These are phyloP conservation scores for Dactylellina sp. DNA, from an alignment of 2,329 filamentous ascomycete genomes.

Conservation along the genomic window DNA sequence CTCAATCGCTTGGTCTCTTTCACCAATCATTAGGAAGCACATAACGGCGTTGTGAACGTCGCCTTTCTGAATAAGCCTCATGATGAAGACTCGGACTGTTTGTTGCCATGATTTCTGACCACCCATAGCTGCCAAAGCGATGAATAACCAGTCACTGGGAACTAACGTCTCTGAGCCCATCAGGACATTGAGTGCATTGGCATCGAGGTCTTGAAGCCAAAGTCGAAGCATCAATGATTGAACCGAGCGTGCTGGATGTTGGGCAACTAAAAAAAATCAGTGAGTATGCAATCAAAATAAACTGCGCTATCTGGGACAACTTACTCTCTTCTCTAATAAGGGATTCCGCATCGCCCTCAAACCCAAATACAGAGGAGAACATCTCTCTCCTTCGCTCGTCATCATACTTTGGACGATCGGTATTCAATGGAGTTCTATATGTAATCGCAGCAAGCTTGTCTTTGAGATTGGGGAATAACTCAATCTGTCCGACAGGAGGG, in stretches of 20 bases:
- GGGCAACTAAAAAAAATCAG: constrained; percentile 36
- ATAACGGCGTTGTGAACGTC: constrained; percentile 93
- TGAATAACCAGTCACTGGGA: constrained; percentile 94
- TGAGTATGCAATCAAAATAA: constrained; percentile 5
- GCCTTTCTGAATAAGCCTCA: constrained; percentile 86
- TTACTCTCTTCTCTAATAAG: constrained; percentile 83
- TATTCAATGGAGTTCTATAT: constrained; percentile 62
- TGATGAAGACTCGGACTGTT: constrained; percentile 88
- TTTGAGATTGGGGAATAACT: constrained; percentile 69
- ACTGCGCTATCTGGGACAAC: constrained; percentile 58
- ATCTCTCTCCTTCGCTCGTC: constrained; percentile 89
- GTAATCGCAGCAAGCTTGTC: constrained; percentile 59
- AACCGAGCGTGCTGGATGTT: constrained; percentile 58
- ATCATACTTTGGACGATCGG: constrained; percentile 57
- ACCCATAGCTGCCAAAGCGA: constrained; percentile 90
- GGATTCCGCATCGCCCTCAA: constrained; percentile 84
- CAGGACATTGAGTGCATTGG: constrained; percentile 82
- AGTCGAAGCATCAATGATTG: constrained; percentile 85
- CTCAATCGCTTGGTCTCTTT: constrained; percentile 93
- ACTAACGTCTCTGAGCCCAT: constrained; percentile 84
- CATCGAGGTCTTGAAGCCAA: constrained; percentile 88
- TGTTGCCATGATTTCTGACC: constrained; percentile 83
- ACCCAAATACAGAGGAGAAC: constrained; percentile 93
- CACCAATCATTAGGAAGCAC: constrained; percentile 90
- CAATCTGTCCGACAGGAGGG: constrained; percentile 53